Percentiles rank a stretch among this genome's conserved stretches.
Evolutionary conservation across 1,139 yeast genomes (phyloP).

Genomic region (Saccharomycopsis phalli): DNA sequence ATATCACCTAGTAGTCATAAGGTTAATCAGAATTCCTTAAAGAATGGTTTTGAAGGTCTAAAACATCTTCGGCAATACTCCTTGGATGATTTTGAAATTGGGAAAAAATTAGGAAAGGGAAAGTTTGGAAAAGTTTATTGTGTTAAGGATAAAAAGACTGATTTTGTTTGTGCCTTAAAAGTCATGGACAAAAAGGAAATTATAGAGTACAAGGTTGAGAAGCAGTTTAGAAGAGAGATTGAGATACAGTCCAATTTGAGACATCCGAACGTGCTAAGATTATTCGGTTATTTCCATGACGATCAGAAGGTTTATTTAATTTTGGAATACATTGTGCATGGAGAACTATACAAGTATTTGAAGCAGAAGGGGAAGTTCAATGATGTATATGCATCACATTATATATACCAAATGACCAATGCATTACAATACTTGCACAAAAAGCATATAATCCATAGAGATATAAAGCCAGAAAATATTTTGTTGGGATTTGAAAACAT

Average conservation of each 20-base stretch:
- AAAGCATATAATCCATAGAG: constrained; percentile 80
- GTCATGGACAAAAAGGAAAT: constrained; percentile 82
- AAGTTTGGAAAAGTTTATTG: constrained; percentile 90
- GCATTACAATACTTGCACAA: constrained; percentile 72
- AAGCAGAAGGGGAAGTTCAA: constrained; percentile 58
- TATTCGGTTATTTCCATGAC: constrained; percentile 84
- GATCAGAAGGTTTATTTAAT: constrained; percentile 69
- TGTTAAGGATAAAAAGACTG: constrained; percentile 66
- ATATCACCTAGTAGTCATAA: background rate
- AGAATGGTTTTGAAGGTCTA: constrained; percentile 2
- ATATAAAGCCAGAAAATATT: constrained; percentile 87
- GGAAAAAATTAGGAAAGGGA: constrained; percentile 85
- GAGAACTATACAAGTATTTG: constrained; percentile 74
- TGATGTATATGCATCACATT: constrained; percentile 66
- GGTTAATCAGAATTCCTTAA: background rate
- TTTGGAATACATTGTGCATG: constrained; percentile 77
- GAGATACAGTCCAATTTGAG: constrained; percentile 76
- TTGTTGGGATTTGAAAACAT: constrained; percentile 63
- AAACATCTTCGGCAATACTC: constrained; percentile 20
- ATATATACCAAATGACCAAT: constrained; percentile 73
- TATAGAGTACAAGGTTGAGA: constrained; percentile 67
- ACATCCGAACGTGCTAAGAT: constrained; percentile 71
- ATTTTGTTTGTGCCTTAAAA: constrained; percentile 81
- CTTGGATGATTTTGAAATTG: constrained; percentile 72
- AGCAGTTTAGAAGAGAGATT: constrained; percentile 81